A percentile compares a stretch with the other conserved stretches of the same genome.
Conservation (phyloP, 345 rosid species). For the Bruguiera sexangula region DNA sequence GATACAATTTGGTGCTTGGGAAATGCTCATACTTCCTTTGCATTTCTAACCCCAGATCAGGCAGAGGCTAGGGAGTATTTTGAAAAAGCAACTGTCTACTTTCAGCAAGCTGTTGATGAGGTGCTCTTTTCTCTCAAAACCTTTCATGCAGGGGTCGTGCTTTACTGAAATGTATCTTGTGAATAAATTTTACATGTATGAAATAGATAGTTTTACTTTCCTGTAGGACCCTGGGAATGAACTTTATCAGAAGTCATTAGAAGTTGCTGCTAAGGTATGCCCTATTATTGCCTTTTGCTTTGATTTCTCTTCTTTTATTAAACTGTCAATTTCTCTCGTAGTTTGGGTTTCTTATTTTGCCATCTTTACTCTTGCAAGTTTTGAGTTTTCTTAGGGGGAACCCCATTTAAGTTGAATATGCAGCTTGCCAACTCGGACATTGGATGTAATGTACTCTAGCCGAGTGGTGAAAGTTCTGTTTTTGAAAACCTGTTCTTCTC, state of each 20-base stretch:
- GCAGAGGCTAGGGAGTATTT: constrained; percentile 61
- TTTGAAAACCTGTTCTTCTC: no score
- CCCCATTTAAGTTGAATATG: no score
- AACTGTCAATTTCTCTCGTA: no score
- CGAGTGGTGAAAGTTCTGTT: no score
- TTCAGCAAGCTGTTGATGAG: constrained; percentile 69
- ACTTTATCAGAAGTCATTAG: constrained; percentile 66
- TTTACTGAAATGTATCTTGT: background rate
- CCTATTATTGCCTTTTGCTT: background rate
- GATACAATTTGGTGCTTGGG: constrained; percentile 84
- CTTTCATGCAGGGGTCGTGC: background rate
- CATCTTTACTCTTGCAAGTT: no score
- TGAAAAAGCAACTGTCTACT: constrained; percentile 59
- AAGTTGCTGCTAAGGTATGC: constrained; percentile 67
- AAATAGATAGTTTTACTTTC: background rate
- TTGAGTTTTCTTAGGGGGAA: no score
- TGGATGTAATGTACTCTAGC: no score
- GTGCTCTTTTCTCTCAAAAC: constrained; percentile 26
- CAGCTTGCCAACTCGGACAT: no score
- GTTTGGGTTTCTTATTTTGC: background rate
- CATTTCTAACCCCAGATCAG: constrained; percentile 61
- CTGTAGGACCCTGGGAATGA: constrained; percentile 76
- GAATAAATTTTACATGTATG: constrained; percentile 1
- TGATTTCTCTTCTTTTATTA: background rate
- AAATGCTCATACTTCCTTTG: constrained; percentile 74